Base-by-base conservation (phyloP, 225 moss, liverwort and hornwort genomes). In the Sphagnum tenellum region DNA sequence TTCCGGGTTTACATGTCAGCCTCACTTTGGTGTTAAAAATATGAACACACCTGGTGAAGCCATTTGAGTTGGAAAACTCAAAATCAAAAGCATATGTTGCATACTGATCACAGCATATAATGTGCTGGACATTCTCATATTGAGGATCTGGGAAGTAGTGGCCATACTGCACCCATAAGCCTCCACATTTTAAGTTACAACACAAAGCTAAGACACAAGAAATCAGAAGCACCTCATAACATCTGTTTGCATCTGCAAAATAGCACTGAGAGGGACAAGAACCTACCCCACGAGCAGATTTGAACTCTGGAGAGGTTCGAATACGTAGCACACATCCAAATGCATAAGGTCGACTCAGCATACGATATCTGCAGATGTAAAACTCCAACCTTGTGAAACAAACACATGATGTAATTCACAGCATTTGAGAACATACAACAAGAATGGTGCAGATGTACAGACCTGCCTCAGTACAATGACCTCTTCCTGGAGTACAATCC, bases 341-440 rank as follows among this genome's bases (percentile, higher is more conserved):
- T 66, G 98, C 98, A 67, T 90, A 93, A 11, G 98, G 93, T 64
- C 98, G 94, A 77, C 86, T 98, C 8, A 98, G 90, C 98, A 98
- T 98, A 59, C 98, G 98, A 69, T 93, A 98, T 47, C 96, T 98
- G 77, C 69, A 58, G 45, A n/a, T 12, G 48, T 46, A 44, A 47
- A 66, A 55, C 13, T 29, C 29, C 29, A 29, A 29, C 29, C 29
- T 29, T 29, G 29, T 29, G 29, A 29, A 29, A 29, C 29, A 29
- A 29, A 29, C 29, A 29, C 29, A 29, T 29, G 29, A 29, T 29
- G 29, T 29, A 29, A 29, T 29, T 29, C 29, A 29, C 29, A 29
- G 29, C 29, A 29, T 29, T 29, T 29, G 29, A 29, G 29, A 29
- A 29, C 29, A 29, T 29, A 29, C 29, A 29, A 29, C 29, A 29